These are phyloP conservation scores for Sphenostylis stenocarpa DNA, from an alignment of 306 rosid species.

Conservation along the genomic window DNA sequence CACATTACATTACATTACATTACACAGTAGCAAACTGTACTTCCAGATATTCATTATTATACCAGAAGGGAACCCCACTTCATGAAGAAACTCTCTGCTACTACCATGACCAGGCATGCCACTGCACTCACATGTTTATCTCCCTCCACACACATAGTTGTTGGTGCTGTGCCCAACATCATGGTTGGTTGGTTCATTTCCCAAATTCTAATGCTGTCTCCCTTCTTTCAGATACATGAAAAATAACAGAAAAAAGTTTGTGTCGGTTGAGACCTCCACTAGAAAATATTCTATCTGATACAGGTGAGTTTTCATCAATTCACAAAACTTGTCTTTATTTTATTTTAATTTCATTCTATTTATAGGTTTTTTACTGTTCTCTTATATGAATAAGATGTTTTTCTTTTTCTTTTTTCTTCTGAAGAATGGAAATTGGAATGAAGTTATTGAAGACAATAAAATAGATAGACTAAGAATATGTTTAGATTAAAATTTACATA, in stretches of 20 bases:
- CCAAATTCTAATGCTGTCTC: too few species aligned
- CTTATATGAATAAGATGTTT: too few species aligned
- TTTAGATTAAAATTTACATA: too few species aligned
- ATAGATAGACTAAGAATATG: too few species aligned
- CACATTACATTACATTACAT: not conserved
- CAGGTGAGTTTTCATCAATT: not conserved
- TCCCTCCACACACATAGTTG: not conserved
- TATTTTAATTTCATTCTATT: not conserved
- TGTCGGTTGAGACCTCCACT: not conserved
- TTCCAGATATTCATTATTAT: not conserved
- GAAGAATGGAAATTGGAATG: not conserved
- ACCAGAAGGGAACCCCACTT: not conserved
- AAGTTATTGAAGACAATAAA: too few species aligned
- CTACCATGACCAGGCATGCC: not conserved
- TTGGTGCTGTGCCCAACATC: too few species aligned
- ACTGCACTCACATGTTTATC: not conserved
- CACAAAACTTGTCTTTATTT: too few species aligned
- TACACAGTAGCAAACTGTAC: not conserved
- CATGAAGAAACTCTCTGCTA: not conserved
- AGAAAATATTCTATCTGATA: not conserved
- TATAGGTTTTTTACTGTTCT: too few species aligned
- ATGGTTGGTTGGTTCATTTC: too few species aligned
- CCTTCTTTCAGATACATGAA: not conserved
- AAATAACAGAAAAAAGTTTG: not conserved
- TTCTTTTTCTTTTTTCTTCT: too few species aligned